A percentile compares a stretch with the other conserved stretches of the same genome.
Evolutionary conservation across 208 protist genomes (phyloP).

Genomic region (Crithidia fasciculata): DNA sequence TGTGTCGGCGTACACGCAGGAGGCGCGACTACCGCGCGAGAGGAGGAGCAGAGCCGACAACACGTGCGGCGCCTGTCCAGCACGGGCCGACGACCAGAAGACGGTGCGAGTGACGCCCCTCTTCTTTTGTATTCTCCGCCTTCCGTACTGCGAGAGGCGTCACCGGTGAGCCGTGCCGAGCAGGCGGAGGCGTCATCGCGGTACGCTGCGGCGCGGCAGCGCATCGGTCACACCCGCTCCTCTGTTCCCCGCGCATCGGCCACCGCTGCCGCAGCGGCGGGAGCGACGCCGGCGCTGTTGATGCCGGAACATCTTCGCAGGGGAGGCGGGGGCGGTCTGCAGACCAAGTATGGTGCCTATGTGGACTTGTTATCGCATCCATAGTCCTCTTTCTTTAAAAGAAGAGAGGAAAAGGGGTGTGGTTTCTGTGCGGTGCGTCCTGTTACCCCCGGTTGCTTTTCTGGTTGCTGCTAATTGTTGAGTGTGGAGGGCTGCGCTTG

Average conservation of each 20-base stretch:
- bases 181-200: slow-evolving; percentile 28
- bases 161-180: slow-evolving; percentile 13
- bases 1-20: too few species aligned
- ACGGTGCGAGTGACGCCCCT: too few species aligned
- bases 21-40: too few species aligned
- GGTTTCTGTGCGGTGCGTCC: too few species aligned
- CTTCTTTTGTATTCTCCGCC: too few species aligned
- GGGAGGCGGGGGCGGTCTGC: slow-evolving; percentile 3
- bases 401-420: too few species aligned
- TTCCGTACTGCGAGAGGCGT: neutral
- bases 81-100: neutral
- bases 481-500: too few species aligned
- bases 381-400: neutral
- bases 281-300: neutral
- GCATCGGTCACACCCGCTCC: slow-evolving; percentile 28
- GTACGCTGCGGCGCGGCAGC: slow-evolving; percentile 30
- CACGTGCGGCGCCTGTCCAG: slow-evolving; percentile 16
- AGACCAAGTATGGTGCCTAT: slow-evolving; percentile 21
- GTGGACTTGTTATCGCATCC: slow-evolving; percentile 30
- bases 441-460: too few species aligned
- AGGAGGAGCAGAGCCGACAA: neutral
- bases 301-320: too few species aligned
- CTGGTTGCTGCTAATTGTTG: too few species aligned
- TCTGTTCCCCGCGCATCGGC: neutral
- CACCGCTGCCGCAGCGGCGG: neutral